phyloP scores from a whole-genome alignment of 306 rosid species.

The Parietaria judaica region DNA sequence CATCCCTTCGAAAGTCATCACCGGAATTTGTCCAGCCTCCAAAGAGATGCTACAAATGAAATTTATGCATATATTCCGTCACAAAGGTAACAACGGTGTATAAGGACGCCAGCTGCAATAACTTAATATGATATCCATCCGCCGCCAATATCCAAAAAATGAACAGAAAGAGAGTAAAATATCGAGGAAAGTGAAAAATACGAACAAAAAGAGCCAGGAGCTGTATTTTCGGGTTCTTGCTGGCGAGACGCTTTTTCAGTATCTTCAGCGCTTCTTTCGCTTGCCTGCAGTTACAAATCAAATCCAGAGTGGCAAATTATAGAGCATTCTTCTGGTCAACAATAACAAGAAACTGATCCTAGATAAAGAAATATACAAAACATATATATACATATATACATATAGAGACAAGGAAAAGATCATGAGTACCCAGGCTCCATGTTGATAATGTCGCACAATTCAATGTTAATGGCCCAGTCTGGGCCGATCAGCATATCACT shows the following conservation, averaged over 20 bases:
- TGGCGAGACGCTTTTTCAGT: constrained; percentile 75
- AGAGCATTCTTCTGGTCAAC: constrained; percentile 10
- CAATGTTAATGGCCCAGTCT: constrained; percentile 93
- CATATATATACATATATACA: neutral
- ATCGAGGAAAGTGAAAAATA: constrained; percentile 15
- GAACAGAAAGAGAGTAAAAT: no score
- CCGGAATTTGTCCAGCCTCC: no score
- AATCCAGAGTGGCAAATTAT: constrained; percentile 17
- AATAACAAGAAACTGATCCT: constrained; percentile 3
- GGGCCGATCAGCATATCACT: constrained; percentile 94
- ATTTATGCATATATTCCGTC: no score
- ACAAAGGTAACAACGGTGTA: no score
- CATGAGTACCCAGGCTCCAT: constrained; percentile 66
- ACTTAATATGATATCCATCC: neutral
- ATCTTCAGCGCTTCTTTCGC: constrained; percentile 91
- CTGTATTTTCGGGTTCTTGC: constrained; percentile 74
- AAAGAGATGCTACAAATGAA: no score
- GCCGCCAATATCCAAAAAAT: neutral
- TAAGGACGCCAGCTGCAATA: neutral
- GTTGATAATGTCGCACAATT: constrained; percentile 82
- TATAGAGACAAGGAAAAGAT: constrained; percentile 3
- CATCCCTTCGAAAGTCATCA: no score
- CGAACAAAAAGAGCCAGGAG: constrained; percentile 90
- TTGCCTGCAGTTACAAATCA: constrained; percentile 57
- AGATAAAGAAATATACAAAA: constrained; percentile 2